A percentile compares a stretch with the other conserved stretches of the same genome.
These are phyloP conservation scores for Pulveroboletus sp. DNA, from an alignment of 768 basidiomycete genomes.

Conservation along the genomic window DNA sequence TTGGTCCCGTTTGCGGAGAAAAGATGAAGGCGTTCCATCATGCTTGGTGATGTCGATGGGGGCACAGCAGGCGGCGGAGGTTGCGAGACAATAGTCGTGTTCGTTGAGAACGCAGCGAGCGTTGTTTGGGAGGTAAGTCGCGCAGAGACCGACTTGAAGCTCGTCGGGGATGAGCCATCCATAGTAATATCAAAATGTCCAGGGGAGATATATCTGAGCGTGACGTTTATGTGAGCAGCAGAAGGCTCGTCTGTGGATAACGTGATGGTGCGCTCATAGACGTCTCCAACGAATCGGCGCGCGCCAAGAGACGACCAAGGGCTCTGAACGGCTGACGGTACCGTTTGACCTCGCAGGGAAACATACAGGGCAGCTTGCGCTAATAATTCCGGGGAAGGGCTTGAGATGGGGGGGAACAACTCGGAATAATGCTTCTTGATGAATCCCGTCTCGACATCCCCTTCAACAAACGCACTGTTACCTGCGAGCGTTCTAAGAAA, in stretches of 20 bases:
- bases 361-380: slow-evolving; percentile 82
- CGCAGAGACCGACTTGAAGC: slow-evolving; percentile 54
- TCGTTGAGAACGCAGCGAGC: slow-evolving; percentile 46
- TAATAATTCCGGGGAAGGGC: slow-evolving; percentile 61
- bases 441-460: slow-evolving; percentile 89
- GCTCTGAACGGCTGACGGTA: slow-evolving; percentile 32
- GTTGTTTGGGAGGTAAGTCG: slow-evolving; percentile 52
- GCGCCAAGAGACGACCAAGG: slow-evolving; percentile 73
- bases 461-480: slow-evolving; percentile 71
- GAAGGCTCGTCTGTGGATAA: slow-evolving; percentile 57
- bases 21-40: slow-evolving; percentile 75
- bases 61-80: slow-evolving; percentile 50
- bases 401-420: slow-evolving; percentile 66
- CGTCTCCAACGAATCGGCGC: slow-evolving; percentile 77
- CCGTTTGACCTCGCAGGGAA: slow-evolving; percentile 57
- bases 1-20: slow-evolving; percentile 59
- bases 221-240: slow-evolving; percentile 35
- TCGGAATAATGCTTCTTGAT: slow-evolving; percentile 86
- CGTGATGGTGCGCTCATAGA: slow-evolving; percentile 57
- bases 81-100: slow-evolving; percentile 77
- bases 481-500: slow-evolving; percentile 79
- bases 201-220: slow-evolving; percentile 40
- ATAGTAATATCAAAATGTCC: slow-evolving; percentile 57
- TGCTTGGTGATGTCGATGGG: slow-evolving; percentile 50
- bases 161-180: slow-evolving; percentile 25